Base-by-base conservation (phyloP, 2,329 filamentous ascomycete species). In the Bertia moriformis region DNA sequence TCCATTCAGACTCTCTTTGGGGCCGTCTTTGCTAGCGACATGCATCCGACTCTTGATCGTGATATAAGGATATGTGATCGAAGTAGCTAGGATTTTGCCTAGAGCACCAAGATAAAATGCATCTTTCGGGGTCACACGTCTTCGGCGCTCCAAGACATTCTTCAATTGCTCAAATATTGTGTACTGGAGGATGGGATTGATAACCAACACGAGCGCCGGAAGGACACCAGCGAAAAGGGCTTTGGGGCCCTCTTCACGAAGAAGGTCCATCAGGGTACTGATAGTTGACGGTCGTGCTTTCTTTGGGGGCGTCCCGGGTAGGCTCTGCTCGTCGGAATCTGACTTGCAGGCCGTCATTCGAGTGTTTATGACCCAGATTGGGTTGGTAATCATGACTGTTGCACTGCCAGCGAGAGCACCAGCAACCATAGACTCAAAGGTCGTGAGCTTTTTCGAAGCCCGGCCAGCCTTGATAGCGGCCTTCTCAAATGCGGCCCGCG, bases 341-440 rank as follows among this genome's bases (percentile, higher is more conserved):
- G 74, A 73, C 62, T 83, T 81, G 51, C 86, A 78, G 38, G 91
- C 89, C 17, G 91, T 98, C 82, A 98, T 93, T 54, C 91, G 83
- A 40, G 91, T 98, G 69, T 98, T 98, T 58, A 98, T 70, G 39
- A 98, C 91, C 91, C 91, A 98, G 62, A 98, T 98, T 37, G 91
- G 91, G 67, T 98, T 98, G 44, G 91, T 98, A 53, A 95, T 71
- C 53, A 98, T 70, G 47, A 98, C 91, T 14, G 91, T 98, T 12
- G 89, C 89, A 47, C 81, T 88, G 12, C 91, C 91, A 30, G 91
- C 91, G 49, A 98, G 71, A 42, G 91, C 91, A 47, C 91, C 91
- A 3, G 91, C 89, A 43, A 93, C 79, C 82, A 98, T 98, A 48
- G 81, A 83, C 66, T 98, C 89, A 48, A 89, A 60, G 0, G 91